A percentile compares a stretch with the other conserved stretches of the same genome.
Evolutionary conservation across 805 yeast genomes (phyloP).

Genomic region (Nakazawaea holstii): DNA sequence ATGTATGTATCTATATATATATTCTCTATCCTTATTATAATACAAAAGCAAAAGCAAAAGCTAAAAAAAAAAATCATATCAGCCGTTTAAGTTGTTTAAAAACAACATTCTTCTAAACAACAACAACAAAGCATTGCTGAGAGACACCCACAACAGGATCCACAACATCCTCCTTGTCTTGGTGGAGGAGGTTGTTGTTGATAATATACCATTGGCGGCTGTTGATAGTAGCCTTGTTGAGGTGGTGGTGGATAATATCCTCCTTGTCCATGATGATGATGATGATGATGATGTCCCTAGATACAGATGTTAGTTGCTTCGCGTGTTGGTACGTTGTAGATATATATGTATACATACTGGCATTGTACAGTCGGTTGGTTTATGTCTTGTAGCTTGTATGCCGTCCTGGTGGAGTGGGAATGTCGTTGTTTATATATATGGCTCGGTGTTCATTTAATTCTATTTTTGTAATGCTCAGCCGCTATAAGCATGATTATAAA

Average conservation of each 20-base stretch:
- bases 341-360: neutral
- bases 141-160: slow-evolving; percentile 8
- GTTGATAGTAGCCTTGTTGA: slow-evolving; percentile 1
- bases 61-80: neutral
- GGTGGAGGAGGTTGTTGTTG: slow-evolving; percentile 9
- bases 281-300: neutral
- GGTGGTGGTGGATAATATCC: slow-evolving; percentile 8
- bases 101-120: slow-evolving; percentile 7
- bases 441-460: too few species aligned
- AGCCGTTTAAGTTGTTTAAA: neutral
- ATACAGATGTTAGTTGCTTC: neutral
- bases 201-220: slow-evolving; percentile 8
- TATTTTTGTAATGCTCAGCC: neutral
- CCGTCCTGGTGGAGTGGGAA: too few species aligned
- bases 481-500: neutral
- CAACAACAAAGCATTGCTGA: slow-evolving; percentile 9
- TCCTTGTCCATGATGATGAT: slow-evolving; percentile 1
- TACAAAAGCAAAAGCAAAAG: neutral
- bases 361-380: neutral
- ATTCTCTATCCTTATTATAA: too few species aligned
- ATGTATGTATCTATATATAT: neutral
- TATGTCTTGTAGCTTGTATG: too few species aligned
- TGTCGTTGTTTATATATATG: too few species aligned
- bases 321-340: neutral
- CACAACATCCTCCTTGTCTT: slow-evolving; percentile 7